Evolutionary conservation across 805 yeast genomes (phyloP), one percentile per base, ranked within the genome.

Genomic region (Candida tallmaniae): DNA sequence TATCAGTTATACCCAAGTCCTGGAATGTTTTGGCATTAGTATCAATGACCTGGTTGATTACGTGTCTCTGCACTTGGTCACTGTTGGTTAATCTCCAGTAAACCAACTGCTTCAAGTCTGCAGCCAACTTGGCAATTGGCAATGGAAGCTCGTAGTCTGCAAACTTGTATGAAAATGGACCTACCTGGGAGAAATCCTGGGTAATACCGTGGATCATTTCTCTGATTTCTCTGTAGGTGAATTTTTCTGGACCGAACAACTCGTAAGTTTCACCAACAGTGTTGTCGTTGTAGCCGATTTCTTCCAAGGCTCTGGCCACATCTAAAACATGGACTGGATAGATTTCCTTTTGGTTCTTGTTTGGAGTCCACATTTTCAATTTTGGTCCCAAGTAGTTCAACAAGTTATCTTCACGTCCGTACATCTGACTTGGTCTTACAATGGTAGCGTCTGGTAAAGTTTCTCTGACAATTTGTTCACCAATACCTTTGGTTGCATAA

Each of bases 371-470:
- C 60, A 81, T 73, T 48, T 74, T 68, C 50, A 47, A 73, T 68
- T 49, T 72, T 56, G 59, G 76, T 39, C 83, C 58, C 55, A 76
- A 60, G 52, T 70, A 70, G 60, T 77, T 79, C 48, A 85, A 65
- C 52, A 86, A 75, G 41, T 73, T 65, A 56, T 83, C 88, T 54
- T 80, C 83, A 51, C 80, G 68, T 21, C 93, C 93, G 52, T 63
- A 85, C 76, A 84, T 72, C 32, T 84, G 85, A 16, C 83, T 78
- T 5, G 95, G 95, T 59, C 95, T 78, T 20, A 85, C 93, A 50
- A 86, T 84, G 13, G 95, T 85, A 31, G 85, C 70, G 50, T 77
- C 83, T 18, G 95, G 94, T 35, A 74, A 56, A 29, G 73, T 73
- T 27, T 76, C 85, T 40, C 73, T 67, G 17, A 81, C 94, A 21